Evolutionary conservation across 768 basidiomycete genomes (phyloP), one percentile per base, ranked within the genome.

Genomic region (Austroboletus festivus): DNA sequence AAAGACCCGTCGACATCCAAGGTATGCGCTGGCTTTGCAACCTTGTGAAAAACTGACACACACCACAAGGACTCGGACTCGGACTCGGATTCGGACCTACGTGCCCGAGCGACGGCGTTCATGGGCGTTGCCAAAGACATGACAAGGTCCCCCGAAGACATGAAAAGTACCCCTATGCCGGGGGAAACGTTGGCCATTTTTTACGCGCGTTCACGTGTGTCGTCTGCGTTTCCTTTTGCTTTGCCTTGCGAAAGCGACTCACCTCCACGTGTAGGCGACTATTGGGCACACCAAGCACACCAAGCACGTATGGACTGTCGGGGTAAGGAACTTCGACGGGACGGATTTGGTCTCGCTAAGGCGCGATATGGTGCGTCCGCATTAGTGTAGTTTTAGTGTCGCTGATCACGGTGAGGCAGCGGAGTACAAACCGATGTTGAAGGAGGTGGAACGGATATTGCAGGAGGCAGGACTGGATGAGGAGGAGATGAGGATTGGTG

Each of bases 171-270:
- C 0, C 93, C 93, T 0, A 71, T 86, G 3, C 89, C 90, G 0
- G 89, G 90, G 11, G 93, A 95, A 65, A 87, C 86, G 0, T 68
- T 93, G 8, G 84, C 89, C 0, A 75, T 77, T 67, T 94, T 94
- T 63, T 94, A 92, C 57, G 81, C 85, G 5, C 81, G 91, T 8
- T 83, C 86, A 16, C 80, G 89, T 86, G 63, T 56, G 85, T 73
- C n/a, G n/a, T n/a, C n/a, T 19, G 7, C 11, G 12, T 8, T 33
- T 1, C 12, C 5, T 5, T 8, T 31, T 3, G 9, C 12, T 0
- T n/a, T 24, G 12, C 13, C 4, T 28, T 5, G 28, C 5, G 8
- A 23, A 31, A 21, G 31, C 48, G 26, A 55, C 13, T 2, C 12
- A 26, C 28, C 5, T 28, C 28, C 28, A 23, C 28, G 2, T 19